These are phyloP conservation scores for Candida palmyrensis DNA, from an alignment of 805 yeast genomes.

Conservation along the genomic window DNA sequence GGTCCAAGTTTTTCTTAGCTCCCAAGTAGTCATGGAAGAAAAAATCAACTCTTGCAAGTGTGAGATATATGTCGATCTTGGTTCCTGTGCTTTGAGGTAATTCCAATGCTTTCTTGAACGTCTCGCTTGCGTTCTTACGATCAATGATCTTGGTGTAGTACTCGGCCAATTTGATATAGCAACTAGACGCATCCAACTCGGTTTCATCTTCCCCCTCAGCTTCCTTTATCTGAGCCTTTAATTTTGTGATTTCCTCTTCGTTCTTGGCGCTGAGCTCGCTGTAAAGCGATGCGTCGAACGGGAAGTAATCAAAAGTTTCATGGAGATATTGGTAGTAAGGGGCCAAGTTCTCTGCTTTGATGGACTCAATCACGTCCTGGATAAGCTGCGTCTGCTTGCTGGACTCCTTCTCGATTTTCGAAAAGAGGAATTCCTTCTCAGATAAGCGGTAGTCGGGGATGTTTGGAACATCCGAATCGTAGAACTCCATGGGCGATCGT, in stretches of 20 bases:
- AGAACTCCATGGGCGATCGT: constrained; percentile 34
- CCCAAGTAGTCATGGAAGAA: constrained; percentile 74
- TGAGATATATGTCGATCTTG: constrained; percentile 80
- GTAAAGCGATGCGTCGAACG: constrained; percentile 59
- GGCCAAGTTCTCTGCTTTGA: constrained; percentile 63
- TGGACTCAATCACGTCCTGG: constrained; percentile 44
- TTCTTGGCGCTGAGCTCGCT: constrained; percentile 48
- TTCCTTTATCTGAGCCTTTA: constrained; percentile 48
- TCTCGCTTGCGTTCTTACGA: constrained; percentile 58
- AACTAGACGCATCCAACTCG: constrained; percentile 72
- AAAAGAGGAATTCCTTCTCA: constrained; percentile 65
- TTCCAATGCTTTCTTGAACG: constrained; percentile 68
- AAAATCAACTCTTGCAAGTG: constrained; percentile 84
- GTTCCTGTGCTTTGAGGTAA: constrained; percentile 82
- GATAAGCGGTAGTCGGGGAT: constrained; percentile 82
- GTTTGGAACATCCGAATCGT: constrained; percentile 46
- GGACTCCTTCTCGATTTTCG: constrained; percentile 20
- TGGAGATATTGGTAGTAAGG: constrained; percentile 72
- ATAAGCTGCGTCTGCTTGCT: constrained; percentile 38
- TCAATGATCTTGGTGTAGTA: constrained; percentile 86
- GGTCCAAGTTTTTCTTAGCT: constrained; percentile 68
- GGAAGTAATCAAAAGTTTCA: constrained; percentile 31
- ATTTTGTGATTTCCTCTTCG: constrained; percentile 47
- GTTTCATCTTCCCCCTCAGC: constrained; percentile 75
- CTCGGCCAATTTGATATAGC: constrained; percentile 79